Evolutionary conservation across 495 filamentous ascomycete genomes (phyloP).

Genomic region (Aspergillus baeticus): DNA sequence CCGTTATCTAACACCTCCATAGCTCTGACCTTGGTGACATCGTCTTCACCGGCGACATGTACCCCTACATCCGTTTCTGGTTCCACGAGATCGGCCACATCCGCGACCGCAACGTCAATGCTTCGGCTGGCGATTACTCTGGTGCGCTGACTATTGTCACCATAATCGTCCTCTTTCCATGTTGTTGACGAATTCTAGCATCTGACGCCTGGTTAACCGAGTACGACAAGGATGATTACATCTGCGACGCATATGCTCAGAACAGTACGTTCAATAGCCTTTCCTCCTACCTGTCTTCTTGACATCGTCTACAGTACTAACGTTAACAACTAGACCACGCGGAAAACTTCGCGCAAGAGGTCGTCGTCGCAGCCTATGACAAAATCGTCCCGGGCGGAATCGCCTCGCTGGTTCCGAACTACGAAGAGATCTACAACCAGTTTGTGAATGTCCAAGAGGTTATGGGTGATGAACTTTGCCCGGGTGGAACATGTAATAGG

Average conservation of each 20-base stretch:
- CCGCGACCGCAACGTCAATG: neutral
- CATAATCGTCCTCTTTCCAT: too few species aligned
- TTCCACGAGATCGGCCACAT: constrained; percentile 3
- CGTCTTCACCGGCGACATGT: neutral
- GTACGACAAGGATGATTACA: neutral
- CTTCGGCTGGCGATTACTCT: neutral
- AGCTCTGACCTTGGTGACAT: neutral
- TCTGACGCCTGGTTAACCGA: neutral
- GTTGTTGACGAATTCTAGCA: neutral
- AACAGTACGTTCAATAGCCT: neutral
- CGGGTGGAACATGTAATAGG: neutral
- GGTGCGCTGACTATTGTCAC: neutral
- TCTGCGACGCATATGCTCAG: constrained; percentile 2
- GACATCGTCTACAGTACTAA: neutral
- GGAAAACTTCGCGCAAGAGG: constrained; percentile 3
- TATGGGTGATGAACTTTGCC: neutral
- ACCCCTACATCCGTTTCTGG: constrained; percentile 5
- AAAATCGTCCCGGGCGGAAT: neutral
- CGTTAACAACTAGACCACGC: neutral
- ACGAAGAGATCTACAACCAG: constrained; percentile 4
- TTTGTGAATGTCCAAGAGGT: neutral
- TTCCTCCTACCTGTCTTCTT: neutral
- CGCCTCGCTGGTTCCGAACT: neutral
- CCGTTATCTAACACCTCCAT: neutral
- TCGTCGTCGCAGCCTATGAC: neutral